phyloP scores from a whole-genome alignment of 306 rosid genomes.

The Bauhinia variegata region DNA sequence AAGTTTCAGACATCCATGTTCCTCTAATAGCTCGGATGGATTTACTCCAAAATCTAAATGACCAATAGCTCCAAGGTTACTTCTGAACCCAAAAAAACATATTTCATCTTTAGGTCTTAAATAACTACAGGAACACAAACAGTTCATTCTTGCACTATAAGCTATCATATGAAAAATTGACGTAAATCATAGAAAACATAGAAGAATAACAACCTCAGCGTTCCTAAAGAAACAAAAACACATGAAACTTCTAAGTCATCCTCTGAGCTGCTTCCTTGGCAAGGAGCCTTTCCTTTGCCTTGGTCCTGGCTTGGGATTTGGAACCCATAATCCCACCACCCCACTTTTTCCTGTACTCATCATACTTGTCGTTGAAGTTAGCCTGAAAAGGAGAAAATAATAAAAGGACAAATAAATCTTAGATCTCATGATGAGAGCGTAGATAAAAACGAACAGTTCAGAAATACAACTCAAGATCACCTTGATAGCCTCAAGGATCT shows the following conservation, averaged over 20 bases:
- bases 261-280: slow-evolving; percentile 90
- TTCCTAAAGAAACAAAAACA: slow-evolving; percentile 18
- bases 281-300: slow-evolving; percentile 69
- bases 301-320: slow-evolving; percentile 80
- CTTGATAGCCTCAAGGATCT: slow-evolving; percentile 79
- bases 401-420: too few relatives aligned
- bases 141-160: slow-evolving; percentile 16
- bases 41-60: slow-evolving; percentile 3
- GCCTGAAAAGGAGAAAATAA: slow-evolving; percentile 46
- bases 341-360: slow-evolving; percentile 81
- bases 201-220: background rate
- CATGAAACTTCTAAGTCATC: slow-evolving; percentile 42
- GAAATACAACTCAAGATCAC: slow-evolving; percentile 28
- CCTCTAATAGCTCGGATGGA: too few relatives aligned
- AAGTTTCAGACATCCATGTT: too few relatives aligned
- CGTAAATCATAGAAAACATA: slow-evolving; percentile 15
- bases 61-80: background rate
- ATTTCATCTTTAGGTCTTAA: slow-evolving; percentile 22
- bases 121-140: background rate
- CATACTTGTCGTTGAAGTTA: slow-evolving; percentile 84
- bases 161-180: slow-evolving; percentile 20
- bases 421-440: too few relatives aligned
- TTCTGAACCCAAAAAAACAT: background rate
- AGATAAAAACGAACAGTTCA: too few relatives aligned
- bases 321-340: slow-evolving; percentile 93